Evolutionary conservation across 805 yeast species (phyloP), one percentile per base, ranked within the genome.

Genomic region (Starmerella apis): DNA sequence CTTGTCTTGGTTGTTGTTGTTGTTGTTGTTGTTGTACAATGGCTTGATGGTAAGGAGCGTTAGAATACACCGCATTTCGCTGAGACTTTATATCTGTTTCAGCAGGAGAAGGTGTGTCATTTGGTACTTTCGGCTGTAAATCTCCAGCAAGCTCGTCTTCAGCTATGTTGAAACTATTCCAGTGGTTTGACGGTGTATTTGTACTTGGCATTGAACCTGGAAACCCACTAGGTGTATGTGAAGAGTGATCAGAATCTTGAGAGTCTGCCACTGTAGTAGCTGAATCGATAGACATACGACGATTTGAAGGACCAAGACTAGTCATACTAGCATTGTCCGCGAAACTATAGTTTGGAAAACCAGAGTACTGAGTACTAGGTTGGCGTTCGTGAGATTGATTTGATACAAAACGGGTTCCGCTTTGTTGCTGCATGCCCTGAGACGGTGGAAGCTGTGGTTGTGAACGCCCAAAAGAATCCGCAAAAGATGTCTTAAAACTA

Each of bases 401-500:
- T 13, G 41, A 31, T 3, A 18, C 22, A 2, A 19, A 13, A n/a
- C 16, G 30, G 7, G 48, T n/a, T 8, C 22, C 19, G 16, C 42
- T 7, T 10, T 33, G 48, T 3, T n/a, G n/a, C n/a, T n/a, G n/a
- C n/a, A n/a, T n/a, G n/a, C n/a, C n/a, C n/a, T 4, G 46, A 27
- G 27, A 45, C n/a, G n/a, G n/a, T n/a, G n/a, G 36, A 25, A 31
- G 33, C 28, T 48, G 46, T 28, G 18, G 20, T 7, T 32, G 43
- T 4, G 36, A 27, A 13, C 53, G 50, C 6, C 51, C 68, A 60
- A 76, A 74, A 0, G 85, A 78, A 55, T 84, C 94, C 0, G 85
- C 87, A 56, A 84, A 70, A 25, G 83, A 75, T 19, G 81, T 79
- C 61, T 81, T 80, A 71, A 86, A 86, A 2, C 94, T 83, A 0